Evolutionary conservation across 139 green algal species (phyloP).

Genomic region (Volvox africanus): DNA sequence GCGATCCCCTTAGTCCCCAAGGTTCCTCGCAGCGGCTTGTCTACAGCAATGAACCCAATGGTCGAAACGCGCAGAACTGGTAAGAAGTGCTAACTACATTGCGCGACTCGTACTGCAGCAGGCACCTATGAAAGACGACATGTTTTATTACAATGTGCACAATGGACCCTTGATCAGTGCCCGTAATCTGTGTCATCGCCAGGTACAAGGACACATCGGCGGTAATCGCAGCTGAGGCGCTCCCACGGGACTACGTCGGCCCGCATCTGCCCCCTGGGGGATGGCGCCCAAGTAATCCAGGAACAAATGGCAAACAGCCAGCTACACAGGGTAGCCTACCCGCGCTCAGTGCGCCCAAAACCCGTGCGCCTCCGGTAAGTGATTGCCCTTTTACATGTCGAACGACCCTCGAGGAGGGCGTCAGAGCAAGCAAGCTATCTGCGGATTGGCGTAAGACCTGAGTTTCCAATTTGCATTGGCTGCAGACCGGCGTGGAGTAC

Average conservation of each 20-base stretch:
- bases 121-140: neutral
- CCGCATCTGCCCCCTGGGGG: constrained; percentile 70
- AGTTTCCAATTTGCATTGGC: neutral
- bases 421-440: neutral
- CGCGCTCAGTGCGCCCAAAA: neutral
- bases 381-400: neutral
- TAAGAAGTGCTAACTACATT: neutral
- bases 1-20: constrained; percentile 39
- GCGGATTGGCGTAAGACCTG: neutral
- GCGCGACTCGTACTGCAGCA: neutral
- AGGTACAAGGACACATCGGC: constrained; percentile 57
- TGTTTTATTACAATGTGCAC: neutral
- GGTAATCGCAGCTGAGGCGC: constrained; percentile 51
- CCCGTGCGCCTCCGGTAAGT: constrained; percentile 1
- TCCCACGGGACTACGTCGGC: constrained; percentile 62
- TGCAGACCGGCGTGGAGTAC: neutral
- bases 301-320: neutral
- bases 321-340: constrained; percentile 4
- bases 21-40: constrained; percentile 8
- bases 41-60: constrained; percentile 32
- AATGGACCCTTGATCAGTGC: neutral
- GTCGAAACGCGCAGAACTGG: constrained; percentile 55
- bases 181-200: neutral
- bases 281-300: constrained; percentile 57
- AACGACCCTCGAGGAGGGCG: too few species aligned